Conservation (phyloP, 1,284 basidiomycete genomes). For the Cutaneotrichosporon cutaneum region DNA sequence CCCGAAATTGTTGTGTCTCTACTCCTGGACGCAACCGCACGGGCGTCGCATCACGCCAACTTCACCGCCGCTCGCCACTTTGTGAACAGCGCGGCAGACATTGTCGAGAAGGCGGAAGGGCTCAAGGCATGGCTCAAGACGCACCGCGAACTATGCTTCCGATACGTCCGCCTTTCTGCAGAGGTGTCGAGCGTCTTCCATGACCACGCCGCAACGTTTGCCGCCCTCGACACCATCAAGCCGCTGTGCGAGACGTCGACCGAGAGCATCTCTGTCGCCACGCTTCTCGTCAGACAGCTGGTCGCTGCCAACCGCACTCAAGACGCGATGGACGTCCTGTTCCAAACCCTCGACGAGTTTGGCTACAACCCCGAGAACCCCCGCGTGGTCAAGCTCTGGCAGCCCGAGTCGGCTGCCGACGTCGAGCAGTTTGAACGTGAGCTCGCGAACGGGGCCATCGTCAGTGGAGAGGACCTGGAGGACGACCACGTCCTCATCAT, state of each 20-base stretch:
- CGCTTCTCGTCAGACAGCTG: conserved; percentile 28
- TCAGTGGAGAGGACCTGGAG: conserved; percentile 17
- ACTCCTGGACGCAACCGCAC: conserved; percentile 26
- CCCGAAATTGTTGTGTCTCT: conserved; percentile 22
- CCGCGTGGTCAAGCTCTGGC: conserved; percentile 12
- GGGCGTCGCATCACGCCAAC: conserved; percentile 25
- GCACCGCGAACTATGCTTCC: conserved; percentile 24
- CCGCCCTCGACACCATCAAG: conserved; percentile 23
- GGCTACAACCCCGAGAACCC: conserved; percentile 29
- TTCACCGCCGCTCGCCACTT: conserved; percentile 28
- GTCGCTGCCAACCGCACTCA: conserved; percentile 23
- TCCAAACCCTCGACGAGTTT: conserved; percentile 24
- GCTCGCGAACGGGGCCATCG: not conserved
- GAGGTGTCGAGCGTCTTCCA: conserved; percentile 32
- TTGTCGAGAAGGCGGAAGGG: conserved; percentile 30
- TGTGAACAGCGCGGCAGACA: conserved; percentile 25
- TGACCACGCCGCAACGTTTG: conserved; percentile 23
- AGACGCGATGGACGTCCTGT: conserved; percentile 22
- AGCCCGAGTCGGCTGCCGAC: conserved; percentile 22
- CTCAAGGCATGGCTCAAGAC: conserved; percentile 19
- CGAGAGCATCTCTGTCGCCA: conserved; percentile 30
- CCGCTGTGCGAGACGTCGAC: conserved; percentile 22
- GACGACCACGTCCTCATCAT: conserved; percentile 27
- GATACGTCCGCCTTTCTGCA: conserved; percentile 23
- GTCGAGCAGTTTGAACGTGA: conserved; percentile 20